phyloP scores from a whole-genome alignment of 2,329 filamentous ascomycete genomes.

The Sclerotinia borealis region DNA sequence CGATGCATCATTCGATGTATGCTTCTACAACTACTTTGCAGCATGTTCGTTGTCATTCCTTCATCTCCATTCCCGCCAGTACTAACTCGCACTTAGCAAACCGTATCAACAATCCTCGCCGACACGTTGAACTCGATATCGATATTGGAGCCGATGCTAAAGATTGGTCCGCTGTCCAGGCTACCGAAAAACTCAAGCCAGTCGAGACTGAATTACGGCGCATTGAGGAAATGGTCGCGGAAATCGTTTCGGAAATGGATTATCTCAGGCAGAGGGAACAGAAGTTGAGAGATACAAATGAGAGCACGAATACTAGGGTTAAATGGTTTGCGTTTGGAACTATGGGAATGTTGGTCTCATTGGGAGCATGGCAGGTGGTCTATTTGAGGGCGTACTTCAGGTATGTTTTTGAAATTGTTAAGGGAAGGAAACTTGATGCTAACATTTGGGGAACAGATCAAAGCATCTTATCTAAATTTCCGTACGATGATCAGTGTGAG shows the following conservation, averaged over 20 bases:
- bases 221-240: constrained; percentile 82
- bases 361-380: constrained; percentile 96
- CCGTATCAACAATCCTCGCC: constrained; percentile 39
- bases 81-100: constrained; percentile 4
- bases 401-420: constrained; percentile 37
- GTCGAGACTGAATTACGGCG: constrained; percentile 90
- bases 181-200: constrained; percentile 94
- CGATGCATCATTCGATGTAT: constrained; percentile 92
- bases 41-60: constrained; percentile 50
- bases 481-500: constrained; percentile 4
- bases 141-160: constrained; percentile 55
- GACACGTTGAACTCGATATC: constrained; percentile 51
- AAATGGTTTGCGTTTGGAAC: constrained; percentile 98
- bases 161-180: constrained; percentile 96
- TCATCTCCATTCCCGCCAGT: not conserved
- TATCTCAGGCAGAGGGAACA: constrained; percentile 87
- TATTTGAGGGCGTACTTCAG: constrained; percentile 97
- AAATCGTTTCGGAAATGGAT: constrained; percentile 93
- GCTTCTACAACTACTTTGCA: constrained; percentile 80
- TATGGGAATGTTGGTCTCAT: constrained; percentile 79
- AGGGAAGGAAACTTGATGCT: constrained; percentile 14
- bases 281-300: constrained; percentile 95
- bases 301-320: constrained; percentile 97
- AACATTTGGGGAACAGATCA: constrained; percentile 40
- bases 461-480: constrained; percentile 59